Evolutionary conservation across 257 asterid species (phyloP).

Genomic region (Capsicum chinense): DNA sequence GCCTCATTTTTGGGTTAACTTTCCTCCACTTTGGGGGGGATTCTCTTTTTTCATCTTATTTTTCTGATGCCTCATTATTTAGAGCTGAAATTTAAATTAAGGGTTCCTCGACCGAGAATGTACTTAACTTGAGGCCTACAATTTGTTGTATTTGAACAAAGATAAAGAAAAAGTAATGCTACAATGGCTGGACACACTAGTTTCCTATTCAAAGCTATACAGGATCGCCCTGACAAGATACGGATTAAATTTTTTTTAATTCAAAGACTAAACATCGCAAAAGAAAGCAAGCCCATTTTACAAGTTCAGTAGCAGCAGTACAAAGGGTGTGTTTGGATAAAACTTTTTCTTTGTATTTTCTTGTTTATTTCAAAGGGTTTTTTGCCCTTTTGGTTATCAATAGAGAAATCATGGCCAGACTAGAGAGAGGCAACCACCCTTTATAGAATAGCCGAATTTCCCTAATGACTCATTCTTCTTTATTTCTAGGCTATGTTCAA

Average conservation of each 20-base stretch:
- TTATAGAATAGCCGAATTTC: no score
- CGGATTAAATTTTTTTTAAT: not conserved
- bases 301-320: not conserved
- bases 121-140: not conserved
- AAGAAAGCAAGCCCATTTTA: not conserved
- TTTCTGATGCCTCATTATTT: not conserved
- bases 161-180: no score
- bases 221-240: not conserved
- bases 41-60: no score
- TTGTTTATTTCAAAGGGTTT: not conserved
- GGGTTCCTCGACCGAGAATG: no score
- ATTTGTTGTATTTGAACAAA: not conserved
- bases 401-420: no score
- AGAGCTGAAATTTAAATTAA: not conserved
- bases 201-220: not conserved
- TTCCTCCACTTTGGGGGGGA: no score
- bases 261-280: not conserved
- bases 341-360: not conserved
- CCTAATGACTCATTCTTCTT: no score
- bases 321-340: not conserved
- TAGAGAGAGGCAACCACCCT: no score
- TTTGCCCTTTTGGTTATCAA: slow-evolving; percentile 5
- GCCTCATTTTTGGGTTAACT: no score
- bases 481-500: no score
- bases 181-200: not conserved